Percentiles rank a stretch among this genome's conserved stretches.
Evolutionary conservation across 768 basidiomycete species (phyloP).

Genomic region (Pulveroboletus sp.): DNA sequence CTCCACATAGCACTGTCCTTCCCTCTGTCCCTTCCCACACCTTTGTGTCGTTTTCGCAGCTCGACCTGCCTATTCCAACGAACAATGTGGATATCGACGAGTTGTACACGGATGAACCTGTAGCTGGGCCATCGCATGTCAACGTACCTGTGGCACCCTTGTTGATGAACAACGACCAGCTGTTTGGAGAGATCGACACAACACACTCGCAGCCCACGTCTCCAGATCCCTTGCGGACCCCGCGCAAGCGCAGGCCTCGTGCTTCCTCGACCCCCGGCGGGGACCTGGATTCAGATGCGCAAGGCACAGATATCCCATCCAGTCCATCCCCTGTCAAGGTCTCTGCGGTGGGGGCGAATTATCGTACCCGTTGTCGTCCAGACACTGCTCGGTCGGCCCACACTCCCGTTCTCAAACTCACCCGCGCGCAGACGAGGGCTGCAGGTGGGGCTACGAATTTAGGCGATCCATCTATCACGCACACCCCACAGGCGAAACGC

Average conservation of each 20-base stretch:
- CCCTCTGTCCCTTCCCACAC: conserved; percentile 14
- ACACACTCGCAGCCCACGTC: conserved; percentile 12
- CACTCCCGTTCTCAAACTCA: conserved; percentile 1
- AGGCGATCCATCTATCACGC: not conserved
- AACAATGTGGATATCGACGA: conserved; percentile 31
- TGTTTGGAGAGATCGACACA: conserved; percentile 1
- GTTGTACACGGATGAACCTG: conserved; percentile 31
- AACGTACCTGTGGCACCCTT: conserved; percentile 19
- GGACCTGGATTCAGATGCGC: conserved; percentile 7
- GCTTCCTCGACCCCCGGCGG: conserved; percentile 2
- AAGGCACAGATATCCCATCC: conserved; percentile 14
- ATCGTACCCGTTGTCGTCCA: conserved; percentile 1
- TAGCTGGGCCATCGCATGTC: conserved; percentile 24
- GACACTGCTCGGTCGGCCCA: not conserved
- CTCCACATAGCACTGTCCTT: conserved; percentile 17
- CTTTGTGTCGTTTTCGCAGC: conserved; percentile 31
- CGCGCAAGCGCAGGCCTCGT: conserved; percentile 26
- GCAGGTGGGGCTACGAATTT: not conserved
- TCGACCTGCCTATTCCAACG: conserved; percentile 32
- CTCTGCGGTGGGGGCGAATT: conserved; percentile 5
- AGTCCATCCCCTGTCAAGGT: conserved; percentile 31
- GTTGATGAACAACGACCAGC: conserved; percentile 17
- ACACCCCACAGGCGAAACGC: conserved; percentile 11
- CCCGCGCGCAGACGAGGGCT: conserved; percentile 15
- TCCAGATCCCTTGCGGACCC: conserved; percentile 28